Evolutionary conservation across 1,284 basidiomycete species (phyloP), one percentile per base, ranked within the genome.

Genomic region (Rhodotorula sp.): DNA sequence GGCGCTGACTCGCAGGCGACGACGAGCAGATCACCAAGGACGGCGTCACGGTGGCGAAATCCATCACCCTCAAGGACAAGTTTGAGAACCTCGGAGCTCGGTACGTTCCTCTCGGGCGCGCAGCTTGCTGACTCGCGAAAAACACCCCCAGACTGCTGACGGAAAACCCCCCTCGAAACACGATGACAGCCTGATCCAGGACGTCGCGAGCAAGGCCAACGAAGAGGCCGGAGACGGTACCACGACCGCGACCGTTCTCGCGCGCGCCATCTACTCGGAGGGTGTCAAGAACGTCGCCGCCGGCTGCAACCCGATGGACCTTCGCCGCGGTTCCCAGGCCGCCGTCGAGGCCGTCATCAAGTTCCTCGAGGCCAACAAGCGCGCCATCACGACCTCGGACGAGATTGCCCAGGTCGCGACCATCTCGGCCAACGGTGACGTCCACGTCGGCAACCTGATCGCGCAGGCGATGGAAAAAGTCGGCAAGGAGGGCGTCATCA

Each of bases 401-500:
- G 95, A 99, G 84, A 98, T 99, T 79, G 93, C 95, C 30, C 77
- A 83, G 80, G 95, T 99, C 73, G 95, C 95, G 26, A 99, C 95
- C 78, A 99, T 99, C 82, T 96, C 93, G 56, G 95, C 95, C 68
- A 99, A 99, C 82, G 95, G 95, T 72, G 95, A 98, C 83, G 85
- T 84, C 29, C 94, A 98, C 81, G 87, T 99, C 77, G 95, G 95
- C 66, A 88, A 90, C 81, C 87, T 99, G 79, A 98, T 98, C 82
- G 94, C 95, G n/a, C 93, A 94, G 80, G 95, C 95, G 4, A 98
- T 98, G 95, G 95, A 98, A 84, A 97, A 97, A 83, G 95, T 98
- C 73, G 95, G 95, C 81, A 97, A 97, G 85, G 95, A 99, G 84
- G 95, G 95, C 82, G 95, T 98, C 80, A 98, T 99, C 85, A 99